Percentiles rank a stretch among this genome's conserved stretches.
These are phyloP conservation scores for Vigna nakashimae DNA, from an alignment of 306 rosid genomes.

Conservation along the genomic window DNA sequence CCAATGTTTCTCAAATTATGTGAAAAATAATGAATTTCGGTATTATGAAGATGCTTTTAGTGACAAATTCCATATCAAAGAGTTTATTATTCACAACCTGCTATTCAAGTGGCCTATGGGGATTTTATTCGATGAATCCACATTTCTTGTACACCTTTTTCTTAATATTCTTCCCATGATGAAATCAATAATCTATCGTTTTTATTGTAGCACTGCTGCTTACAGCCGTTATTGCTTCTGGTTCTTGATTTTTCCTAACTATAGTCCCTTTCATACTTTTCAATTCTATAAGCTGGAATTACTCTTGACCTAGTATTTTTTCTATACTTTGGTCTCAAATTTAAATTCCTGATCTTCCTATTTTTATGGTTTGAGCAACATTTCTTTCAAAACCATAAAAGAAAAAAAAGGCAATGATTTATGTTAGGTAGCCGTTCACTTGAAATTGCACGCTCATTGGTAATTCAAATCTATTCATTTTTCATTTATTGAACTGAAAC, in stretches of 20 bases:
- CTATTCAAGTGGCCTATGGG: background rate
- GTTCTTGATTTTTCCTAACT: background rate
- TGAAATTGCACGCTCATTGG: conserved; percentile 10
- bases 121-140: background rate
- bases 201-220: conserved; percentile 3
- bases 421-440: background rate
- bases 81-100: conserved; percentile 1
- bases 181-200: conserved; percentile 24
- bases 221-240: conserved; percentile 19
- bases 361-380: background rate
- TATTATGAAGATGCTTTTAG: conserved; percentile 8
- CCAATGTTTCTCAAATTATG: background rate
- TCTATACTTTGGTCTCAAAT: background rate
- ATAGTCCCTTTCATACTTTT: conserved; percentile 1
- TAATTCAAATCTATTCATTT: background rate
- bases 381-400: background rate
- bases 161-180: conserved; percentile 8
- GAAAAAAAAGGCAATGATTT: background rate
- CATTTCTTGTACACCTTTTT: conserved; percentile 6
- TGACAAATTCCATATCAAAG: background rate
- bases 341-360: conserved; percentile 15
- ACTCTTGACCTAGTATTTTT: conserved; percentile 5
- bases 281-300: background rate
- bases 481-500: conserved; percentile 3
- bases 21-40: background rate